phyloP scores from a whole-genome alignment of 2,329 filamentous ascomycete species.

The Sordariomycetes sp. region DNA sequence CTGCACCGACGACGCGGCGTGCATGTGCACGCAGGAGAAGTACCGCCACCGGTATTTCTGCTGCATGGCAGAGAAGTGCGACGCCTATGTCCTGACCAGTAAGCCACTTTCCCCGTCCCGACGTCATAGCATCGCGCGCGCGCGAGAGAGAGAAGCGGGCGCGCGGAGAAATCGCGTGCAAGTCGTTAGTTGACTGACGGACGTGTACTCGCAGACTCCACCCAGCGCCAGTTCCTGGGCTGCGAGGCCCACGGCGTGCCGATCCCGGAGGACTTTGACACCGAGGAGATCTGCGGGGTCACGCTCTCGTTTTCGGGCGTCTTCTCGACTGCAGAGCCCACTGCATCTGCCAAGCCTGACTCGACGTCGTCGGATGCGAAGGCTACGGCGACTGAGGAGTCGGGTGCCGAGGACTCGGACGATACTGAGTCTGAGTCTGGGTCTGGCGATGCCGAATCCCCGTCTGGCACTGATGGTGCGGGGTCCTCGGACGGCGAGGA shows the following conservation, averaged over 20 bases:
- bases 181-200: no score
- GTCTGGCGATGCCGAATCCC: no score
- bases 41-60: background rate
- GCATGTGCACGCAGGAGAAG: constrained; percentile 1
- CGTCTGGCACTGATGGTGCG: no score
- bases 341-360: background rate
- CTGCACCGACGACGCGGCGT: constrained; percentile 1
- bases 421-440: no score
- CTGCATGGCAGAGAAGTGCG: constrained; percentile 3
- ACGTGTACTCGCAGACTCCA: background rate
- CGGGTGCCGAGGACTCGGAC: no score
- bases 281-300: background rate
- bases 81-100: background rate
- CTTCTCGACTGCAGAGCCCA: background rate
- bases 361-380: no score
- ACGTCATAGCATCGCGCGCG: background rate
- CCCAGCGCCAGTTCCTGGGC: background rate
- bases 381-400: no score
- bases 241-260: background rate
- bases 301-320: background rate
- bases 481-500: no score
- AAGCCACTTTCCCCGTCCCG: background rate
- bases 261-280: background rate
- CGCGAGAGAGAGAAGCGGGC: no score
- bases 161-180: no score